A percentile compares a stretch with the other conserved stretches of the same genome.
Evolutionary conservation across 2,329 filamentous ascomycete genomes (phyloP).

Genomic region (Aplosporella prunicola): DNA sequence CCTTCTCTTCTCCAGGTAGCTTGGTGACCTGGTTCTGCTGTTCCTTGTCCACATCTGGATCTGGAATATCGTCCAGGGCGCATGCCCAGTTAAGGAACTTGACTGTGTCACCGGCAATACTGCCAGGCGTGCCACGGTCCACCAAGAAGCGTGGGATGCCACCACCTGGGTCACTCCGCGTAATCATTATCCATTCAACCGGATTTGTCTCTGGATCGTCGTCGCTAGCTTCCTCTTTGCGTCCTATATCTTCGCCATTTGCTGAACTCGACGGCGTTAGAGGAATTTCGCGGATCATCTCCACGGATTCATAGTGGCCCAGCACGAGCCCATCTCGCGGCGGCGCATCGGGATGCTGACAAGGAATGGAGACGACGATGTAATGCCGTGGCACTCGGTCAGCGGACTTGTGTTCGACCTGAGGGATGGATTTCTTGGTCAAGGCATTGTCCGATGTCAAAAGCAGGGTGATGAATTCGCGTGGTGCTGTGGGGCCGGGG

Average conservation of each 20-base stretch:
- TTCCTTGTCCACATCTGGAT: constrained; percentile 26
- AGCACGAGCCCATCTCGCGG: constrained; percentile 64
- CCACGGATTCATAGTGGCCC: constrained; percentile 83
- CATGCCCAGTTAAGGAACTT: constrained; percentile 77
- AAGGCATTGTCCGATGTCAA: constrained; percentile 53
- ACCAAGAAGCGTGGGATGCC: constrained; percentile 85
- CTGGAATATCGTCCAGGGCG: constrained; percentile 35
- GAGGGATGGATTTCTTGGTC: constrained; percentile 33
- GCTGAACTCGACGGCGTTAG: constrained; percentile 34
- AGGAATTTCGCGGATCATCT: constrained; percentile 78
- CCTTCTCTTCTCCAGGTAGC: too few relatives aligned
- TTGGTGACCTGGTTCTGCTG: constrained; percentile 3
- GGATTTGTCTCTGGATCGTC: constrained; percentile 49
- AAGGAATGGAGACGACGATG: constrained; percentile 81
- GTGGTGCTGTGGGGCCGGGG: constrained; percentile 74
- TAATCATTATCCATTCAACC: constrained; percentile 90
- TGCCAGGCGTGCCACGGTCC: constrained; percentile 75
- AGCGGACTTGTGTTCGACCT: constrained; percentile 21
- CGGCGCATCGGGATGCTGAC: constrained; percentile 64
- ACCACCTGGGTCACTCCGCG: constrained; percentile 77
- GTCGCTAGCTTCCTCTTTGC: constrained; percentile 17
- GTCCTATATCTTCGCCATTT: constrained; percentile 27
- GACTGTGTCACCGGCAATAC: constrained; percentile 67
- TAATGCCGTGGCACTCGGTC: constrained; percentile 54
- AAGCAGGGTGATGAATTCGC: constrained; percentile 78